Percentiles rank a stretch among this genome's conserved stretches.
Evolutionary conservation across 768 basidiomycete genomes (phyloP).

Genomic region (Kwoniella heveanensis): DNA sequence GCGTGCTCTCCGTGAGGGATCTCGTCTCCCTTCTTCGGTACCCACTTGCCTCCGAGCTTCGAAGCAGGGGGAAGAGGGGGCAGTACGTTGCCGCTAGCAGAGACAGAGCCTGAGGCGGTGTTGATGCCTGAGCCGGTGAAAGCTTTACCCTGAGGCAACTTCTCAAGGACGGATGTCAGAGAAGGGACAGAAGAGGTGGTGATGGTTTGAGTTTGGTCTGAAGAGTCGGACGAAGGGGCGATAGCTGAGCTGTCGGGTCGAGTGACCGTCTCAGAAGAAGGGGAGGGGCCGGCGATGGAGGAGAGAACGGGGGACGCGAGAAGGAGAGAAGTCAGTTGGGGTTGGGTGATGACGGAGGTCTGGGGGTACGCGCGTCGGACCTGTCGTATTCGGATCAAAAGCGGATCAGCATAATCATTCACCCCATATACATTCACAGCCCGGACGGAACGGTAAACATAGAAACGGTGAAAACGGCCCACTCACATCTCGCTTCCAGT

Average conservation of each 20-base stretch:
- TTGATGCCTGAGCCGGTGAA: slow-evolving; percentile 75
- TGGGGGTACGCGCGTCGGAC: slow-evolving; percentile 83
- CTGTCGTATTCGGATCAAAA: slow-evolving; percentile 15
- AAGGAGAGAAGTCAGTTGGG: slow-evolving; percentile 75
- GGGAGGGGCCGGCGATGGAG: slow-evolving; percentile 51
- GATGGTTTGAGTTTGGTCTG: slow-evolving; percentile 13
- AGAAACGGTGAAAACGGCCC: no score
- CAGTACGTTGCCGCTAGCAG: slow-evolving; percentile 65
- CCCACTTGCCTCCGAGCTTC: slow-evolving; percentile 66
- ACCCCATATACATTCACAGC: no score
- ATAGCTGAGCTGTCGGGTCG: slow-evolving; percentile 35
- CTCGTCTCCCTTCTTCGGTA: slow-evolving; percentile 68
- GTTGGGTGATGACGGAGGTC: slow-evolving; percentile 82
- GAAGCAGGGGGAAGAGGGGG: slow-evolving; percentile 71
- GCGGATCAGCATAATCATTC: no score
- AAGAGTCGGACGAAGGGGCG: slow-evolving; percentile 20
- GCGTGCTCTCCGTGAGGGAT: slow-evolving; percentile 80
- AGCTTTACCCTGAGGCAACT: slow-evolving; percentile 58
- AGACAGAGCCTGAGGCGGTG: slow-evolving; percentile 61
- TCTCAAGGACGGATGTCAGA: slow-evolving; percentile 58
- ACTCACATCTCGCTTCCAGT: slow-evolving; percentile 90
- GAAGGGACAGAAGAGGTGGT: slow-evolving; percentile 54
- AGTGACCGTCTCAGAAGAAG: slow-evolving; percentile 60
- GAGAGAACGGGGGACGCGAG: slow-evolving; percentile 68
- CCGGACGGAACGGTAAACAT: no score